Conservation (phyloP, 352 stramenopile species). For the Aphanomyces euteiches region DNA sequence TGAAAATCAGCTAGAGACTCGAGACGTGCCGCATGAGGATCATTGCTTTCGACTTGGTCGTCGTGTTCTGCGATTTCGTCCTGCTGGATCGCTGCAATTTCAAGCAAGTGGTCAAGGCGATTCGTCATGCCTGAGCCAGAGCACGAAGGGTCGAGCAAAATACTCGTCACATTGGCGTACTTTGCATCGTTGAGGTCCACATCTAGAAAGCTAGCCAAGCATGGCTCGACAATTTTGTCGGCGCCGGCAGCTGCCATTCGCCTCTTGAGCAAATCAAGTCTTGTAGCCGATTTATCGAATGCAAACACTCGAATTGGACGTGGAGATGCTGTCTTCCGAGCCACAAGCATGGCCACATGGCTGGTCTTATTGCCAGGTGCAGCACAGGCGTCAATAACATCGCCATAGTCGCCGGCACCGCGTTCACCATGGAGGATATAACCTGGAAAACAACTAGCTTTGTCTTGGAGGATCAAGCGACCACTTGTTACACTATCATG, state of each 20-base stretch:
- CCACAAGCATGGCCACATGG: constrained; percentile 92
- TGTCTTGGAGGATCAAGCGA: constrained; percentile 95
- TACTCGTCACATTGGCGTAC: constrained; percentile 87
- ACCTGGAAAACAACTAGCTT: constrained; percentile 96
- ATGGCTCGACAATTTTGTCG: constrained; percentile 76
- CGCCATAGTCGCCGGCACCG: constrained; percentile 47
- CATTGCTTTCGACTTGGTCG: constrained; percentile 42
- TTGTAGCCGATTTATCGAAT: constrained; percentile 87
- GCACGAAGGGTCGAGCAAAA: constrained; percentile 96
- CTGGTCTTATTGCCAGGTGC: constrained; percentile 99
- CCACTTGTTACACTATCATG: constrained; percentile 74
- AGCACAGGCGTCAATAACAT: constrained; percentile 95
- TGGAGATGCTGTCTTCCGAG: constrained; percentile 41
- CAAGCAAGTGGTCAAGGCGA: constrained; percentile 88
- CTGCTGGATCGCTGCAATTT: constrained; percentile 54
- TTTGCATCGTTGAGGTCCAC: constrained; percentile 68
- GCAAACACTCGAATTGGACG: constrained; percentile 87
- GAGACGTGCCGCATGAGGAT: constrained; percentile 60
- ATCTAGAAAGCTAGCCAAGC: constrained; percentile 90
- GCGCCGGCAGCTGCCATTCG: constrained; percentile 82
- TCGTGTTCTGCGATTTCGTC: constrained; percentile 39
- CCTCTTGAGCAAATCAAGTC: constrained; percentile 86
- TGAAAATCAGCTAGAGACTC: constrained; percentile 94
- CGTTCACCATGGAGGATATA: constrained; percentile 87
- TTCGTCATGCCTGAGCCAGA: constrained; percentile 95